These are phyloP conservation scores for Arthrobotrys musiformis DNA, from an alignment of 2,329 filamentous ascomycete genomes.

Conservation along the genomic window DNA sequence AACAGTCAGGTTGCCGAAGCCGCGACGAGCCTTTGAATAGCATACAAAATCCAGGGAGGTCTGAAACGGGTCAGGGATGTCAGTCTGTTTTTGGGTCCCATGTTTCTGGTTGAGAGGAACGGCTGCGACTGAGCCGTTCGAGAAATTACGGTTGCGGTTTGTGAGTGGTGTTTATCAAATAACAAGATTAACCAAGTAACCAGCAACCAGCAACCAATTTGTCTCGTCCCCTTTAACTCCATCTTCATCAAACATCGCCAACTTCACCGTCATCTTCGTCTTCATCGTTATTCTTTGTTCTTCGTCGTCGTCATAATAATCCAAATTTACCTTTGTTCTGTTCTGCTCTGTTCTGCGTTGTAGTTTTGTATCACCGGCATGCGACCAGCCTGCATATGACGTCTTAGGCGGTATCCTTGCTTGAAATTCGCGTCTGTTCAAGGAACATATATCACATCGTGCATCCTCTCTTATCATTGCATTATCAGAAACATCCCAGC, in stretches of 20 bases:
- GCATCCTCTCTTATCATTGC: too few species aligned
- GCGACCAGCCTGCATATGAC: not conserved
- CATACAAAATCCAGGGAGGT: not conserved
- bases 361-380: not conserved
- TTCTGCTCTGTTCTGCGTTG: not conserved
- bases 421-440: not conserved
- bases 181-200: not conserved
- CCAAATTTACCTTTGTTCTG: too few species aligned
- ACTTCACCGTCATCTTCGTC: not conserved
- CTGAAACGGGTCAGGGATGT: slow-evolving; percentile 14
- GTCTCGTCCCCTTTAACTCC: slow-evolving; percentile 12
- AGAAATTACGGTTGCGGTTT: slow-evolving; percentile 32
- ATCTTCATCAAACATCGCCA: not conserved
- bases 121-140: slow-evolving; percentile 34
- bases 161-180: slow-evolving; percentile 22
- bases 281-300: not conserved
- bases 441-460: too few species aligned
- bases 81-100: not conserved
- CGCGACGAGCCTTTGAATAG: not conserved
- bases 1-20: not conserved
- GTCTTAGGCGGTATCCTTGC: not conserved
- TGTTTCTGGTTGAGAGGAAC: slow-evolving; percentile 45
- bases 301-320: too few species aligned
- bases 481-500: too few species aligned
- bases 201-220: not conserved